Evolutionary conservation across 2,329 filamentous ascomycete species (phyloP).

Genomic region (Chaetoscypha palmicola): DNA sequence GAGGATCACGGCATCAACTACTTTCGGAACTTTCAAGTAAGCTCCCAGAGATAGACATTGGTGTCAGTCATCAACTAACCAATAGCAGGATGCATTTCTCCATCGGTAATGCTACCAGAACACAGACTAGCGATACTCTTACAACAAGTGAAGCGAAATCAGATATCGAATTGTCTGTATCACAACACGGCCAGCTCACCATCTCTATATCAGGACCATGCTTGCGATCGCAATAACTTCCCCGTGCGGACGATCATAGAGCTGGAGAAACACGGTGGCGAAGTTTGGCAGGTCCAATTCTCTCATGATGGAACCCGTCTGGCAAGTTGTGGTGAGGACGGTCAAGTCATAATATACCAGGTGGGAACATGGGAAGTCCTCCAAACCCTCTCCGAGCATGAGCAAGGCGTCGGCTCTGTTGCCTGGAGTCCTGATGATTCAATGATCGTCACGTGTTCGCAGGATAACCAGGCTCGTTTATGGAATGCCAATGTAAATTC

Average conservation of each 20-base stretch:
- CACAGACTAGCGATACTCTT: conserved; percentile 77
- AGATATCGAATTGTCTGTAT: conserved; percentile 78
- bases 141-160: conserved; percentile 73
- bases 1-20: conserved; percentile 64
- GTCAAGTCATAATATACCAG: conserved; percentile 74
- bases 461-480: conserved; percentile 64
- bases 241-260: conserved; percentile 66
- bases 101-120: conserved; percentile 93
- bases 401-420: conserved; percentile 67
- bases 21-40: conserved; percentile 79
- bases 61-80: background rate
- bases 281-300: conserved; percentile 89
- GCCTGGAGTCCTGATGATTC: conserved; percentile 90
- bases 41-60: conserved; percentile 26
- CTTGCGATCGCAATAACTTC: conserved; percentile 73
- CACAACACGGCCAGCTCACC: conserved; percentile 75
- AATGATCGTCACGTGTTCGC: conserved; percentile 76
- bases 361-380: conserved; percentile 61
- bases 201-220: conserved; percentile 83
- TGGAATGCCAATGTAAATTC: conserved; percentile 65
- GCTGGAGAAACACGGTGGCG: conserved; percentile 65
- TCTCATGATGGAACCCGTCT: conserved; percentile 79
- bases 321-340: conserved; percentile 74
- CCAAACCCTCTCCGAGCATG: conserved; percentile 57
- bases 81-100: conserved; percentile 80